Conservation (phyloP, 2,329 filamentous ascomycete species). For the Diaporthe vaccinii region DNA sequence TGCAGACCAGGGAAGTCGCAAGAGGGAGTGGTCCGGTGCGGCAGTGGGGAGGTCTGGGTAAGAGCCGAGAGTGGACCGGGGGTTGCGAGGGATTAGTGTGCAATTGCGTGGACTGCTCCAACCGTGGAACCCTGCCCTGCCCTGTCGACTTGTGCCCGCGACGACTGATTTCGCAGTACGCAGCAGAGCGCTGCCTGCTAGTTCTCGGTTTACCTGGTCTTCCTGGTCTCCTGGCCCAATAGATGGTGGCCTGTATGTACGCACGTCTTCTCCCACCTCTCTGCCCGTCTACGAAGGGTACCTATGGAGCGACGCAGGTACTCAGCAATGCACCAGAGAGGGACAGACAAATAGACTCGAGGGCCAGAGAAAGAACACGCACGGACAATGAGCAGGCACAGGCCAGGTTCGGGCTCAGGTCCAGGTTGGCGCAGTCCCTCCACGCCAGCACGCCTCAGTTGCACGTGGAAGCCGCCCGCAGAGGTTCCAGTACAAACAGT, state of each 20-base stretch:
- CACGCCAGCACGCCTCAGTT: neutral
- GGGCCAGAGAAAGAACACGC: neutral
- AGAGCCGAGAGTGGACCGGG: constrained; percentile 32
- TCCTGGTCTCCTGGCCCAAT: neutral
- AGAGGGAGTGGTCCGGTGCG: constrained; percentile 12
- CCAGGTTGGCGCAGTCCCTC: constrained; percentile 6
- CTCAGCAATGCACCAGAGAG: neutral
- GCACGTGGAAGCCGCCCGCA: constrained; percentile 19
- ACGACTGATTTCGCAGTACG: neutral
- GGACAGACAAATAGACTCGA: neutral
- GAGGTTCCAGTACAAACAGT: neutral
- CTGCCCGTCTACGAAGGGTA: neutral
- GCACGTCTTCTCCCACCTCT: neutral
- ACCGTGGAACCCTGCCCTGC: constrained; percentile 27
- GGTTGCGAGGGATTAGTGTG: constrained; percentile 18
- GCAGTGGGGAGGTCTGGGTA: constrained; percentile 23
- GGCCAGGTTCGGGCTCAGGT: neutral
- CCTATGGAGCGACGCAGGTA: neutral
- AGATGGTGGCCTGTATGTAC: neutral
- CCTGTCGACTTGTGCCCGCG: constrained; percentile 10
- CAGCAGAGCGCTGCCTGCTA: constrained; percentile 10
- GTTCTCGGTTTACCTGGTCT: neutral
- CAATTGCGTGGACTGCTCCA: constrained; percentile 38
- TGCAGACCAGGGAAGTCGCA: neutral
- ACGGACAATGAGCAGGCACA: constrained; percentile 12